These are phyloP conservation scores for Botrytis cinerea DNA, from an alignment of 2,329 filamentous ascomycete species.

Conservation along the genomic window DNA sequence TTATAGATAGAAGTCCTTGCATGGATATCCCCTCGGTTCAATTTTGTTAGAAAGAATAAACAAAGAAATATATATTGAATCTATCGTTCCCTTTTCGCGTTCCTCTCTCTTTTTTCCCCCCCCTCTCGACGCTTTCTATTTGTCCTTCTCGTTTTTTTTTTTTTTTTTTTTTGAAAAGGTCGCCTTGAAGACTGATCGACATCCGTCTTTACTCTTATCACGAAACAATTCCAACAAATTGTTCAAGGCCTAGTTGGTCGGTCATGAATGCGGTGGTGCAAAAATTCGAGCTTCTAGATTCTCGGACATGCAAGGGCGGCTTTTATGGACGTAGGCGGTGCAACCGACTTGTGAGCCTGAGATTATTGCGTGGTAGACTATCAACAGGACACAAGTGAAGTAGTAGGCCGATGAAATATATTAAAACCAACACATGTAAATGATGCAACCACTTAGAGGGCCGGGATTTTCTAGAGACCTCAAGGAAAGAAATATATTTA, in stretches of 20 bases:
- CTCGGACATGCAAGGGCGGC: not conserved
- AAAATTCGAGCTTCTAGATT: not conserved
- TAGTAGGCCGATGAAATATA: not conserved
- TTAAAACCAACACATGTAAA: not conserved
- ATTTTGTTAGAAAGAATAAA: not conserved
- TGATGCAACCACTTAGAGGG: not conserved
- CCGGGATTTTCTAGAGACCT: not conserved
- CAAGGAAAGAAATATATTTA: not conserved
- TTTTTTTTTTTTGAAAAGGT: not conserved
- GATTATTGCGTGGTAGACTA: not conserved
- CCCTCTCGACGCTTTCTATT: not conserved
- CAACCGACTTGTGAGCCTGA: not conserved
- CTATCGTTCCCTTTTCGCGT: not conserved
- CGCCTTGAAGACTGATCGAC: not conserved
- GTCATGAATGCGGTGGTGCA: not conserved
- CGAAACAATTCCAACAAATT: not conserved
- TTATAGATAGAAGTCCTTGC: conserved; percentile 8
- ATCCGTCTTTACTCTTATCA: not conserved
- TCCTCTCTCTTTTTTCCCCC: not conserved
- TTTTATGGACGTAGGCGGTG: not conserved
- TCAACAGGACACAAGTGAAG: not conserved
- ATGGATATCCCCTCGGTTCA: not conserved
- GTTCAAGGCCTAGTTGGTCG: not conserved
- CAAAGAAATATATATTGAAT: not conserved
- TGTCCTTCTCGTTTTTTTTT: not conserved